Base-by-base conservation (phyloP, 176 grass and related monocot species). In the Cymbopogon citratus region DNA sequence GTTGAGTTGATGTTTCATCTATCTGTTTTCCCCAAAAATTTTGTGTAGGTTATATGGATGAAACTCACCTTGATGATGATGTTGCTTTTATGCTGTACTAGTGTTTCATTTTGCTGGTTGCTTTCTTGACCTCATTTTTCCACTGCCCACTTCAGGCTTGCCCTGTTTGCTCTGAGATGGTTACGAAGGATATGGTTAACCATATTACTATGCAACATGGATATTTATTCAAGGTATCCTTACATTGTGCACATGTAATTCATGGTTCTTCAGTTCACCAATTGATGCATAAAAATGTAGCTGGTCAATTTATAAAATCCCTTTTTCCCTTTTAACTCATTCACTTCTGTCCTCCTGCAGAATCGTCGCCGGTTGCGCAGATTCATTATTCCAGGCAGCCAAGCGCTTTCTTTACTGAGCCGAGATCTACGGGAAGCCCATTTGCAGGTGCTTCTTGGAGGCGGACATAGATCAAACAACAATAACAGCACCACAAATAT, bases 201-300 rank as follows among this genome's bases (percentile, higher is more conserved):
- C 96, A 99, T 91, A 87, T 99, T 38, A 95, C 91, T 7, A 43
- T 85, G 80, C 96, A 95, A 83, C 96, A 99, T 86, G 92, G 96
- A 6, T 90, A 95, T 82, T 78, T 98, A 54, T 98, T 95, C 43
- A 98, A 91, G 88, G 90, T 98, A 93, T 54, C 12, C n/a, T 75
- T 46, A 41, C 24, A 45, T 6, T 21, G 8, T 5, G 12, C 16
- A 13, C 43, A 48, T 35, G 3, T 23, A 41, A 40, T 41, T 5
- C 70, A 43, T 60, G 35, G 29, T 34, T 36, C 28, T 80, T 13
- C 2, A 68, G 13, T 15, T 36, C 18, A 26, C 12, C 3, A 66
- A 0, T 15, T 71, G 65, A 59, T 84, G 43, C 68, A 56, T 41
- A 41, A 27, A 39, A 73, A 65, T 28, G 9, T 62, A 62, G 59